A percentile compares a stretch with the other conserved stretches of the same genome.
Conservation (phyloP, 495 filamentous ascomycete genomes). For the Coniosporium apollinis region DNA sequence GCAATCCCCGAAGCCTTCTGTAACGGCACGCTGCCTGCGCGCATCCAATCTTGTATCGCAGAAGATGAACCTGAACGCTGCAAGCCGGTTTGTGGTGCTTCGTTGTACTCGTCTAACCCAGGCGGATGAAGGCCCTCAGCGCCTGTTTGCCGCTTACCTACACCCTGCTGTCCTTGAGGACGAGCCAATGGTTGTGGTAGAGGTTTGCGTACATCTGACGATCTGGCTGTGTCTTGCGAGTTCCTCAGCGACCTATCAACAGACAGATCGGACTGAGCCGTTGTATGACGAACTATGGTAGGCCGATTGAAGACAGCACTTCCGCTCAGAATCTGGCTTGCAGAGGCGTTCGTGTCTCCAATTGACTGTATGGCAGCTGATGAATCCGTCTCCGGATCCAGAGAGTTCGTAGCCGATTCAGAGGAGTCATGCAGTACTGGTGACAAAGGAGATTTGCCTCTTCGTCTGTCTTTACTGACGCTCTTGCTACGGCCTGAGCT, state of each 20-base stretch:
- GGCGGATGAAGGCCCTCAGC: no score
- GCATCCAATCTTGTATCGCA: background rate
- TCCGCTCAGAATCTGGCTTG: slow-evolving; percentile 72
- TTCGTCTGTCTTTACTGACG: slow-evolving; percentile 19
- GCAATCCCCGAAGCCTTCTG: slow-evolving; percentile 77
- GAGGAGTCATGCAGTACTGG: slow-evolving; percentile 47
- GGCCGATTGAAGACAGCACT: slow-evolving; percentile 87
- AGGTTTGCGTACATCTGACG: no score
- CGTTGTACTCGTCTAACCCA: no score
- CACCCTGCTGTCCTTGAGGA: no score
- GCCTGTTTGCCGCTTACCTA: no score
- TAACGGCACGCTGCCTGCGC: slow-evolving; percentile 33
- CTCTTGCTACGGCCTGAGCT: slow-evolving; percentile 35
- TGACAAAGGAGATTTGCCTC: slow-evolving; percentile 24
- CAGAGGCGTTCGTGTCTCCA: slow-evolving; percentile 60
- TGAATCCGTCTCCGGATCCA: slow-evolving; percentile 52
- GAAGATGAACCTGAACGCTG: slow-evolving; percentile 1
- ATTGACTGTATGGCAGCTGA: slow-evolving; percentile 51
- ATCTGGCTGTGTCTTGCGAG: no score
- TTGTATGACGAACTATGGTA: no score
- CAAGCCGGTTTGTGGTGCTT: no score
- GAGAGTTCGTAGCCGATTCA: slow-evolving; percentile 60
- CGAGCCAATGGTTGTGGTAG: no score
- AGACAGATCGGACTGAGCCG: no score
- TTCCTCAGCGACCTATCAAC: no score